Evolutionary conservation across 345 rosid species (phyloP), one percentile per base, ranked within the genome.

Genomic region (Carallia brachiata): DNA sequence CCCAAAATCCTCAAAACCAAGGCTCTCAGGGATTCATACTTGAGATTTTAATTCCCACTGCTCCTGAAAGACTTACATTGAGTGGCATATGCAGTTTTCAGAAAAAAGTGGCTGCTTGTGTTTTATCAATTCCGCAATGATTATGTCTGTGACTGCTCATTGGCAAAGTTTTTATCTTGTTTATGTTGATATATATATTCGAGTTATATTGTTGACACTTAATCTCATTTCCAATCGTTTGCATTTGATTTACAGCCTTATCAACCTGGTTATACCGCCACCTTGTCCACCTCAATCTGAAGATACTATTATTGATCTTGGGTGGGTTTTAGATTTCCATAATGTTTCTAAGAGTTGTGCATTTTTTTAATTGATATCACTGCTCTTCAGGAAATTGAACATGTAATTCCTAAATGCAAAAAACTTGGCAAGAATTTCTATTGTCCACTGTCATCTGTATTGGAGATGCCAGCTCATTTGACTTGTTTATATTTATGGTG

Each of bases 191-290:
- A 63, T 18, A n/a, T 18, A 4, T 55, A 12, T 56, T 27, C 17
- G 9, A 19, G 54, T 39, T 47, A 15, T 37, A 37, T 36, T 16
- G 39, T 44, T 31, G 27, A 60, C 5, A 52, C 31, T 39, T 62
- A 75, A 61, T 30, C 6, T 6, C 65, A 6, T 53, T 71, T 36
- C n/a, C 60, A 23, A 37, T 34, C n/a, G 28, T 81, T 68, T 63
- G 16, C 23, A 28, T 80, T 16, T 83, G 52, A 56, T 75, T 16
- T 71, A 30, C 62, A 95, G 97, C 84, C 88, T 75, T 95, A 92
- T 69, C 87, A 89, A 75, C 83, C 89, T 73, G 93, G 89, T 72
- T 95, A 90, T 71, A 95, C 94, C 23, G 91, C 94, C 96, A 65
- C 86, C 91, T 73, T 79, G 81, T 74, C 88, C 78, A 7, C 86